Conservation (phyloP, 805 yeast species). For the Torulaspora franciscae region DNA sequence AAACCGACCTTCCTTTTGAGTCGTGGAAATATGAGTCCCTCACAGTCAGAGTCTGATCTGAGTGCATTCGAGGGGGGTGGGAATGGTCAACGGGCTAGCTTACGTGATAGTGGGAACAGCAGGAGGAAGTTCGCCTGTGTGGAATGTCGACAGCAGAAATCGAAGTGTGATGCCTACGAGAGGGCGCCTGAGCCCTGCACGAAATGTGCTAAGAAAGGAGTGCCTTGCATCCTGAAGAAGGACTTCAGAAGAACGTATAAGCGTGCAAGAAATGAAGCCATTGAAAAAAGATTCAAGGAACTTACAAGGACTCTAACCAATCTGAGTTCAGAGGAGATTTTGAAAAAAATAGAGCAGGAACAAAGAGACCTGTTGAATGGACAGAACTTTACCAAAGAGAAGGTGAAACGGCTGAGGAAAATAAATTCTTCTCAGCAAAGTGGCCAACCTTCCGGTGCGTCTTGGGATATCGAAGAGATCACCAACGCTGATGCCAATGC, state of each 20-base stretch:
- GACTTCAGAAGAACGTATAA: conserved; percentile 88
- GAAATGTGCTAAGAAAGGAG: conserved; percentile 66
- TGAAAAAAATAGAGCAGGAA: conserved; percentile 28
- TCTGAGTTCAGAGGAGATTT: conserved; percentile 30
- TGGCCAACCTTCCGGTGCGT: not conserved
- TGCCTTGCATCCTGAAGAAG: conserved; percentile 66
- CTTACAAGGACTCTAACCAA: conserved; percentile 50
- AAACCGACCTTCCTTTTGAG: not conserved
- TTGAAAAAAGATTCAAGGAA: conserved; percentile 75
- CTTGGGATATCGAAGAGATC: not conserved
- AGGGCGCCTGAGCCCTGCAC: conserved; percentile 75
- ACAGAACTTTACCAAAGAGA: conserved; percentile 32
- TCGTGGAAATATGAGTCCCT: conserved; percentile 9
- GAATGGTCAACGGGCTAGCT: conserved; percentile 1
- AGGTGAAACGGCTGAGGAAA: conserved; percentile 19
- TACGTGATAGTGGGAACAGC: conserved; percentile 10
- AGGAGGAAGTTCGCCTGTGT: conserved; percentile 79
- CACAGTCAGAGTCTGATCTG: conserved; percentile 16
- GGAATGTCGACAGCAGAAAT: conserved; percentile 94
- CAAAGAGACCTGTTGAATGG: conserved; percentile 27
- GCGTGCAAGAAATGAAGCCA: conserved; percentile 73
- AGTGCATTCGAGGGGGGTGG: conserved; percentile 9
- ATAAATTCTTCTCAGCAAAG: not conserved
- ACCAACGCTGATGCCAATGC: not conserved
- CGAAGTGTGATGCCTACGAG: conserved; percentile 81